A percentile compares a stretch with the other conserved stretches of the same genome.
Evolutionary conservation across 1,284 basidiomycete species (phyloP).

Genomic region (Ganoderma sinense): DNA sequence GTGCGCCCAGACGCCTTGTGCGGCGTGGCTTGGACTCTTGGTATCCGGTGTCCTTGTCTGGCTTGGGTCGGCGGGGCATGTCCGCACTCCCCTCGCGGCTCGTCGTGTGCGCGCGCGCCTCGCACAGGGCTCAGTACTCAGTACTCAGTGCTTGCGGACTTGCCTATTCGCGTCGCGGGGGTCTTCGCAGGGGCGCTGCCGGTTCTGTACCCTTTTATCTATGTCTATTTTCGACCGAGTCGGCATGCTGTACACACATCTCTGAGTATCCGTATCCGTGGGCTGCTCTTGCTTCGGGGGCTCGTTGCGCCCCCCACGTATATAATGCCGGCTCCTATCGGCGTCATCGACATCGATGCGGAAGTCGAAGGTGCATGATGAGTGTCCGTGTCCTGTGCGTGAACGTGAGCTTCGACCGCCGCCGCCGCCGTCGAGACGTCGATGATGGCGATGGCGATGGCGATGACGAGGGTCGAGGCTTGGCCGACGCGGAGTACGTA

Average conservation of each 20-base stretch:
- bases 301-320: not conserved
- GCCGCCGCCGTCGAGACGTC: not conserved
- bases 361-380: not conserved
- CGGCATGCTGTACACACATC: not conserved
- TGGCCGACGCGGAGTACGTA: not conserved
- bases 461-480: not conserved
- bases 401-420: not conserved
- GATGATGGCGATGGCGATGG: not conserved
- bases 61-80: not conserved
- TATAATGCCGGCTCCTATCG: not conserved
- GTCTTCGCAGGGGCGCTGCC: not conserved
- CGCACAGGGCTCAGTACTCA: not conserved
- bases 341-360: not conserved
- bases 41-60: slow-evolving; percentile 2
- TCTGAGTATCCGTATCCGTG: not conserved
- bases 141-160: not conserved
- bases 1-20: not conserved
- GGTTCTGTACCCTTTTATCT: not conserved
- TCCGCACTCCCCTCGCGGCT: not conserved
- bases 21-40: not conserved
- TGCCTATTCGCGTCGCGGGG: not conserved
- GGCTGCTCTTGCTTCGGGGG: not conserved
- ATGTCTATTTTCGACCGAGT: not conserved
- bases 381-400: not conserved
- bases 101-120: not conserved